phyloP scores from a whole-genome alignment of 2,329 filamentous ascomycete species.

The Albophoma yamanashiensis region DNA sequence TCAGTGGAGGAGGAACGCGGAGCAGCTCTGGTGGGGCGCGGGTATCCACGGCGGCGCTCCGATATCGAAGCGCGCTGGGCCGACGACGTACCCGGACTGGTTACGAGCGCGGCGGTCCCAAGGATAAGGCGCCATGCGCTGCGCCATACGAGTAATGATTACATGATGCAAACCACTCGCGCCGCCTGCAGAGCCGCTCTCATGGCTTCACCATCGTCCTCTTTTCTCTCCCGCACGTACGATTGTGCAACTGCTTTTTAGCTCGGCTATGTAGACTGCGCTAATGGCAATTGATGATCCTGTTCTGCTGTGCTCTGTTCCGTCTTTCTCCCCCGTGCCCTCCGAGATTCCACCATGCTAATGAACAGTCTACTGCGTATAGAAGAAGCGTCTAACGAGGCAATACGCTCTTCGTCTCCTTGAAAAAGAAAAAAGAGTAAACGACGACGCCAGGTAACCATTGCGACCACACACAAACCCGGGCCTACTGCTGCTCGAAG shows the following conservation, averaged over 20 bases:
- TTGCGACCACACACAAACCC: not conserved
- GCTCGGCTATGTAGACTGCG: not conserved
- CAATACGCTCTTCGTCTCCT: not conserved
- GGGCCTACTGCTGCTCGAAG: slow-evolving; percentile 34
- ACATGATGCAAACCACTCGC: not conserved
- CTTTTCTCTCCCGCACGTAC: not conserved
- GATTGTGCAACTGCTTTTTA: not conserved
- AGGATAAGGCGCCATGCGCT: not conserved
- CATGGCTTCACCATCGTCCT: not conserved
- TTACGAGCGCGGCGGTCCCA: not conserved
- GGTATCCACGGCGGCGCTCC: slow-evolving; percentile 13
- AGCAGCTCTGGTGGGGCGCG: slow-evolving; percentile 12
- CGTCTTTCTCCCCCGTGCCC: not conserved
- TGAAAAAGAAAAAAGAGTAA: too few species aligned
- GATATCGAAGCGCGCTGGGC: slow-evolving; percentile 8
- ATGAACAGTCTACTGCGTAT: not conserved
- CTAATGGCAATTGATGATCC: not conserved
- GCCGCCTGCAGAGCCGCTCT: not conserved
- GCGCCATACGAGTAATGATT: not conserved
- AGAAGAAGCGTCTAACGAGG: not conserved
- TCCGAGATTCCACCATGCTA: not conserved
- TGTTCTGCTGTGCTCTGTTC: not conserved
- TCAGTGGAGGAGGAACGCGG: slow-evolving; percentile 5
- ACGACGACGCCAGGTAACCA: not conserved
- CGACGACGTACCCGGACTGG: too few species aligned